phyloP scores from a whole-genome alignment of 768 basidiomycete genomes.

The Dentipellis sp. region DNA sequence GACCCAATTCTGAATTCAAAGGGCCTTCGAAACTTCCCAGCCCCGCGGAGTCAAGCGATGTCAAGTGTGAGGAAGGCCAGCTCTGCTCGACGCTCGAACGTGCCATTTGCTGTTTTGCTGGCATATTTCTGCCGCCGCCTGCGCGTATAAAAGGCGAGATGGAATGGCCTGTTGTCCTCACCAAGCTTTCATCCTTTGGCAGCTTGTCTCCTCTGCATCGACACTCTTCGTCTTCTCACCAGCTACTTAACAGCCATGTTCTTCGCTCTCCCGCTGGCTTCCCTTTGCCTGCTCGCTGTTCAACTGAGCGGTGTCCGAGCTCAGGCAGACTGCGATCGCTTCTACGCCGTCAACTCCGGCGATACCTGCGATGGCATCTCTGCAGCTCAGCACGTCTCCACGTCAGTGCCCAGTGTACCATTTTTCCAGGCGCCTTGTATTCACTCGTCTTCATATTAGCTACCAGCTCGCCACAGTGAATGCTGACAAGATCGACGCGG shows the following conservation, averaged over 20 bases:
- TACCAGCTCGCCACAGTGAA: constrained; percentile 71
- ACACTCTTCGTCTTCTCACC: neutral
- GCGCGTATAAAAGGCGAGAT: neutral
- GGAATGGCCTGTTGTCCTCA: neutral
- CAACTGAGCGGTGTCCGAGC: neutral
- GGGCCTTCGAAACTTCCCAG: no score
- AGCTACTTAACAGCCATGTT: neutral
- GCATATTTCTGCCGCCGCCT: neutral
- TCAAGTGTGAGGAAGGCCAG: no score
- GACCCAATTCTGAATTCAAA: no score
- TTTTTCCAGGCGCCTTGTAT: neutral
- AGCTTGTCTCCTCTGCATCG: neutral
- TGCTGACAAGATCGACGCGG: constrained; percentile 32
- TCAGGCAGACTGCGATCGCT: constrained; percentile 39
- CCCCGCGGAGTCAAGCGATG: no score
- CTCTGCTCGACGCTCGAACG: no score
- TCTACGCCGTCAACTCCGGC: constrained; percentile 44
- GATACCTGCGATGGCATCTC: constrained; percentile 67
- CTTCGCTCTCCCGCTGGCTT: neutral
- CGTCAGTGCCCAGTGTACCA: constrained; percentile 29
- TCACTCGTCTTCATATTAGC: constrained; percentile 23
- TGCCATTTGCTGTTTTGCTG: no score
- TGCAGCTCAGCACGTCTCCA: constrained; percentile 48
- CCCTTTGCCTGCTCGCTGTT: neutral
- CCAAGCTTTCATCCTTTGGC: neutral